Conservation (phyloP, 371 early-diverging fungal species). For the Rhizopus sp. region DNA sequence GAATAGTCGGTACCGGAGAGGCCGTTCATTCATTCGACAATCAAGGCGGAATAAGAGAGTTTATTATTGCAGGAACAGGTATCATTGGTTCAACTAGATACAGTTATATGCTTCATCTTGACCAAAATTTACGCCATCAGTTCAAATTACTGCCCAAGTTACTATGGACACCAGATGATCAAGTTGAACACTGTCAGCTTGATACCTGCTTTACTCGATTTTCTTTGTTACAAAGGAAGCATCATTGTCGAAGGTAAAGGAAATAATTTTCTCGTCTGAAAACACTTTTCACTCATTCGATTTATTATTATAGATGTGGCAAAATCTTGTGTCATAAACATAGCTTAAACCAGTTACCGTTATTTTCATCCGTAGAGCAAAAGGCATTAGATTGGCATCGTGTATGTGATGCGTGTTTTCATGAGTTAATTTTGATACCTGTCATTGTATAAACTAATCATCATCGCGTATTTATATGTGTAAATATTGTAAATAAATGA, state of each 20-base stretch:
- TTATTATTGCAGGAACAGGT: constrained; percentile 27
- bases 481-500: constrained; percentile 1
- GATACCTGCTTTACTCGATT: constrained; percentile 19
- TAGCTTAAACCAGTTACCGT: constrained; percentile 25
- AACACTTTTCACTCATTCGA: background rate
- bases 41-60: constrained; percentile 15
- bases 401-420: constrained; percentile 29
- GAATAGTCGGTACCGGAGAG: constrained; percentile 22
- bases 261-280: background rate
- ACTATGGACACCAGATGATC: constrained; percentile 21
- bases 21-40: constrained; percentile 28
- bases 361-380: constrained; percentile 10
- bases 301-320: constrained; percentile 20
- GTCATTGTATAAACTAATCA: background rate
- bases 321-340: constrained; percentile 26
- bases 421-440: constrained; percentile 8
- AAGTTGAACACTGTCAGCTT: constrained; percentile 19
- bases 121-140: constrained; percentile 7
- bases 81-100: constrained; percentile 9
- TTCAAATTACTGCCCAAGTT: constrained; percentile 20
- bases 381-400: constrained; percentile 20
- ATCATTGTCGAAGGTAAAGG: constrained; percentile 32
- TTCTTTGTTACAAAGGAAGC: constrained; percentile 21
- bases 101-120: constrained; percentile 18
- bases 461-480: background rate